Base-by-base conservation (phyloP, 768 basidiomycete species). In the Suillus variegatus region DNA sequence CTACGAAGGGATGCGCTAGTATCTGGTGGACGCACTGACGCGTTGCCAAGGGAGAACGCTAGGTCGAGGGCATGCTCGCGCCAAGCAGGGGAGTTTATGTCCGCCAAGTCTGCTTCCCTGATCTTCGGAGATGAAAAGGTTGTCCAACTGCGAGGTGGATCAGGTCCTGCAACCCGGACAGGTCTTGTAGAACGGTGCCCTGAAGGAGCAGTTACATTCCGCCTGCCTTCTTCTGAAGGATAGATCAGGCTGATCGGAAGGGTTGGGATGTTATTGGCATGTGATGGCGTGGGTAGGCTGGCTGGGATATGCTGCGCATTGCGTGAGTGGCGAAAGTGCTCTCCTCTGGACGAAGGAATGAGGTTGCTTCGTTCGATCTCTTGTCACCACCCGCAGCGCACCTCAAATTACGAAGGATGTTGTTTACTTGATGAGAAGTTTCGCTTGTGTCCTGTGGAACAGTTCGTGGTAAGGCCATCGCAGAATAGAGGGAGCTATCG, bases 261-360 rank as follows among this genome's bases (percentile, higher is more conserved):
- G 3, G 83, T 82, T 14, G 84, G 84, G 40, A 79, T 72, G 70
- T 81, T 82, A 67, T 81, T 73, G 54, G 68, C 63, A 64, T 68
- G 67, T 32, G 65, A 65, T 66, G 65, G 73, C 66, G 65, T 73
- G 25, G 67, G 64, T 57, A 61, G 47, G 64, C 60, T 67, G 8
- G 69, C 68, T 7, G 69, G 67, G 35, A 70, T 72, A 36, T 75
- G 70, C 63, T 72, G 81, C 7, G 84, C 67, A 71, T 92, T 92
- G 65, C 86, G 88, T 43, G 77, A 69, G 66, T 84, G 91, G 62
- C 90, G 82, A 65, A 88, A 91, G 51, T 92, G 87, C 73, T 93
- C 91, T 12, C 89, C 90, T 72, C 90, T 92, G 65, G 4, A 38
- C 49, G 60, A 51, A 52, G 35, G 46, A 43, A 61, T 35, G 43